These are phyloP conservation scores for Sphagnum tenellum DNA, from an alignment of 225 moss, liverwort and hornwort species.

Conservation along the genomic window DNA sequence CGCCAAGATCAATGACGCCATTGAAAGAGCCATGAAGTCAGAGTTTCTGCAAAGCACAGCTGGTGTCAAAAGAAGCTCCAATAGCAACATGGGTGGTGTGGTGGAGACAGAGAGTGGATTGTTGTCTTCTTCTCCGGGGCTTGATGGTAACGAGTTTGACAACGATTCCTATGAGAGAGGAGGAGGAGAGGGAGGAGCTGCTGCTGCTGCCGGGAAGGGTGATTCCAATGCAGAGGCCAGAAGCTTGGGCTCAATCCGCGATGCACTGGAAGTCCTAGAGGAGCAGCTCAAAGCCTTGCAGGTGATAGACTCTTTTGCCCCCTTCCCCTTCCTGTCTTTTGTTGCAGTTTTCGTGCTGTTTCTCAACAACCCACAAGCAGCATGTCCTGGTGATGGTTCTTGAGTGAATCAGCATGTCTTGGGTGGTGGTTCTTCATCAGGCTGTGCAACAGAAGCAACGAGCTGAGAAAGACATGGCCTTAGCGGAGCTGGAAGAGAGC, in stretches of 20 bases:
- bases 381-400: too few species aligned
- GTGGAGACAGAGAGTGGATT: constrained; percentile 7
- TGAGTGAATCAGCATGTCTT: too few species aligned
- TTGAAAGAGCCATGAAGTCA: constrained; percentile 79
- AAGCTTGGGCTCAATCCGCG: constrained; percentile 78
- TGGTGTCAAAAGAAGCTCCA: constrained; percentile 22
- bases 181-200: constrained; percentile 13
- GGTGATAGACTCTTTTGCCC: constrained; percentile 20
- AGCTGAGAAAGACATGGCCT: constrained; percentile 71
- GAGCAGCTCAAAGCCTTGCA: constrained; percentile 85
- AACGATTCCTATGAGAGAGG: constrained; percentile 37
- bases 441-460: constrained; percentile 84
- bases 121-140: constrained; percentile 4
- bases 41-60: constrained; percentile 59
- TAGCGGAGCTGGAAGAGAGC: constrained; percentile 86
- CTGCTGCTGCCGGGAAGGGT: background rate
- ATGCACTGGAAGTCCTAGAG: constrained; percentile 85
- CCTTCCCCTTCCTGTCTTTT: background rate
- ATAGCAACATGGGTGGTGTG: constrained; percentile 12
- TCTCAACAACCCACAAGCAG: too few species aligned
- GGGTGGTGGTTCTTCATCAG: constrained; percentile 15
- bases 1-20: constrained; percentile 85
- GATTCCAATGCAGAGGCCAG: constrained; percentile 79
- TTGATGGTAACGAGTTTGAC: constrained; percentile 23
- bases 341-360: background rate